Evolutionary conservation across 1,139 yeast species (phyloP).

Genomic region (Eremothecium cymbalariae): DNA sequence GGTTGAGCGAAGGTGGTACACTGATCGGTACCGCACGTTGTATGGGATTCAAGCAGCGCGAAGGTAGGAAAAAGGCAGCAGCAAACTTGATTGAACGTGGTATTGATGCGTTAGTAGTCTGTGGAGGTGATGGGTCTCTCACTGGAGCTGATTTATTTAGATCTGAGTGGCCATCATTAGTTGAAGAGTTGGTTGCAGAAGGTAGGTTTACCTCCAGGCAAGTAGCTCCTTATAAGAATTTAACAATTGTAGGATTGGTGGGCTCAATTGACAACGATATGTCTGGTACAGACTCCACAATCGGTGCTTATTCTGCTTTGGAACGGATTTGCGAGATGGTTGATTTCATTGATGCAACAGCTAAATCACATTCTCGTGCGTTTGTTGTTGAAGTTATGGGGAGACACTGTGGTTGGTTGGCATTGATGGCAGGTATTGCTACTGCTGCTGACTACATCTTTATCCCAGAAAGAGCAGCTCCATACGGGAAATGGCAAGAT

Average conservation of each 20-base stretch:
- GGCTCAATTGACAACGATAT: conserved; percentile 96
- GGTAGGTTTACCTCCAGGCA: conserved; percentile 46
- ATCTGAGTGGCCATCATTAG: conserved; percentile 69
- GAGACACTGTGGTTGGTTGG: conserved; percentile 98
- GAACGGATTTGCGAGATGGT: conserved; percentile 90
- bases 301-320: conserved; percentile 90
- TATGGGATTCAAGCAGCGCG: conserved; percentile 56
- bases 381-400: conserved; percentile 99
- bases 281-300: conserved; percentile 93
- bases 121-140: conserved; percentile 82
- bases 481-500: conserved; percentile 59
- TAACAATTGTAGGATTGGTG: conserved; percentile 69
- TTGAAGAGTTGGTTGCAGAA: conserved; percentile 47
- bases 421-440: conserved; percentile 90
- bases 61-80: conserved; percentile 62
- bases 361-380: conserved; percentile 93
- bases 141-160: conserved; percentile 79
- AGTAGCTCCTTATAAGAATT: conserved; percentile 44
- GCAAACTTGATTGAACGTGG: conserved; percentile 62
- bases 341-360: conserved; percentile 95
- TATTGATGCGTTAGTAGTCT: conserved; percentile 69
- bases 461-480: conserved; percentile 84
- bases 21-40: conserved; percentile 76
- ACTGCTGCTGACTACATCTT: conserved; percentile 92
- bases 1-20: conserved; percentile 70